A percentile compares a stretch with the other conserved stretches of the same genome.
Conservation (phyloP, 495 filamentous ascomycete genomes). For the Thermochaetoides thermophila region DNA sequence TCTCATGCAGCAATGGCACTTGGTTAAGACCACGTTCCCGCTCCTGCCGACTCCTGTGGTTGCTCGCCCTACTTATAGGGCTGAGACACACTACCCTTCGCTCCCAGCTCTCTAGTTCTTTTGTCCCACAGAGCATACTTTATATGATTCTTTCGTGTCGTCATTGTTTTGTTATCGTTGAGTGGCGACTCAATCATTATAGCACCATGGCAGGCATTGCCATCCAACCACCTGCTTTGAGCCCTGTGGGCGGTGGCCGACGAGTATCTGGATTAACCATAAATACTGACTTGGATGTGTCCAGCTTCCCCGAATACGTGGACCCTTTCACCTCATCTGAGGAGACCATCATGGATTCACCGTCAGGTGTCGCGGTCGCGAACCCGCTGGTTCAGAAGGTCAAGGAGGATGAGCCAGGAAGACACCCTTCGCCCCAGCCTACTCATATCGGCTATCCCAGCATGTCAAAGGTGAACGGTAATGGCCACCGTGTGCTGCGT, state of each 20-base stretch:
- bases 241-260: slow-evolving; percentile 11
- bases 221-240: slow-evolving; percentile 5
- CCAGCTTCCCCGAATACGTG: slow-evolving; percentile 26
- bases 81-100: neutral
- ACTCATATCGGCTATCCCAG: slow-evolving; percentile 73
- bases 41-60: too few relatives aligned
- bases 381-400: slow-evolving; percentile 22
- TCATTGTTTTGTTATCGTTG: too few relatives aligned
- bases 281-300: slow-evolving; percentile 28
- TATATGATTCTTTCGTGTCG: neutral
- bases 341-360: slow-evolving; percentile 20
- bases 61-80: slow-evolving; percentile 1
- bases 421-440: slow-evolving; percentile 75
- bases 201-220: slow-evolving; percentile 13
- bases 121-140: neutral
- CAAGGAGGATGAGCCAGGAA: slow-evolving; percentile 14
- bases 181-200: too few relatives aligned
- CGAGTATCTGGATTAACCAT: slow-evolving; percentile 24
- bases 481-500: slow-evolving; percentile 52
- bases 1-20: too few relatives aligned
- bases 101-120: neutral
- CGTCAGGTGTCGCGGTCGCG: slow-evolving; percentile 12
- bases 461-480: slow-evolving; percentile 38
- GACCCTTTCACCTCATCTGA: slow-evolving; percentile 24
- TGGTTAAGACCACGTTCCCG: slow-evolving; percentile 1